Conservation (phyloP, 257 asterid species). For the Primulina tabacum region DNA sequence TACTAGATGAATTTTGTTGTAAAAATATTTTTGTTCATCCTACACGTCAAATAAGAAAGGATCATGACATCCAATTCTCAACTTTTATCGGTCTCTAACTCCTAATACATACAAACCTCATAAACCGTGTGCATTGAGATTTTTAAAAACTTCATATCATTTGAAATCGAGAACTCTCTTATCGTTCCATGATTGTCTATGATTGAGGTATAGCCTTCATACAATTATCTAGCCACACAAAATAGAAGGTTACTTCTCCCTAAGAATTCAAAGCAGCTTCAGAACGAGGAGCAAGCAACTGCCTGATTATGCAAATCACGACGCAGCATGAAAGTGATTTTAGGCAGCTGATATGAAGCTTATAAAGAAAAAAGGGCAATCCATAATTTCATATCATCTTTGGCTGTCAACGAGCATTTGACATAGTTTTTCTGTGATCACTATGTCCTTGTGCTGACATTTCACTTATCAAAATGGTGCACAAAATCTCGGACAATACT, state of each 20-base stretch:
- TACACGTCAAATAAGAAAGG: neutral
- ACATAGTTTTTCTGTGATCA: slow-evolving; percentile 14
- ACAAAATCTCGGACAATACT: slow-evolving; percentile 29
- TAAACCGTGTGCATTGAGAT: neutral
- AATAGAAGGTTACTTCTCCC: neutral
- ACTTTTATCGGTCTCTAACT: neutral
- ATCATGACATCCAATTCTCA: neutral
- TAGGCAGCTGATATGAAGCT: too few species aligned
- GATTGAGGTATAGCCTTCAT: neutral
- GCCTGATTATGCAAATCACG: neutral
- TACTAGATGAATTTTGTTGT: neutral
- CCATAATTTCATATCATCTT: neutral
- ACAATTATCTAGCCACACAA: slow-evolving; percentile 1
- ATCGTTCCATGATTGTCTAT: neutral
- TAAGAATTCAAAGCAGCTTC: neutral
- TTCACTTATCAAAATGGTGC: slow-evolving; percentile 11
- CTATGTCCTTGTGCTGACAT: slow-evolving; percentile 9
- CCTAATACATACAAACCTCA: neutral
- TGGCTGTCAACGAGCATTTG: neutral
- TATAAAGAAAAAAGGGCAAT: neutral
- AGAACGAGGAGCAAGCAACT: neutral
- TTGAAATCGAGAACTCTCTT: neutral
- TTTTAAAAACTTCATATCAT: neutral
- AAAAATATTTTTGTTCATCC: too few species aligned
- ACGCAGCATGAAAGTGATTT: neutral